Conservation (phyloP, 192 early-diverging fungal species). For the Diversispora eburnea region DNA sequence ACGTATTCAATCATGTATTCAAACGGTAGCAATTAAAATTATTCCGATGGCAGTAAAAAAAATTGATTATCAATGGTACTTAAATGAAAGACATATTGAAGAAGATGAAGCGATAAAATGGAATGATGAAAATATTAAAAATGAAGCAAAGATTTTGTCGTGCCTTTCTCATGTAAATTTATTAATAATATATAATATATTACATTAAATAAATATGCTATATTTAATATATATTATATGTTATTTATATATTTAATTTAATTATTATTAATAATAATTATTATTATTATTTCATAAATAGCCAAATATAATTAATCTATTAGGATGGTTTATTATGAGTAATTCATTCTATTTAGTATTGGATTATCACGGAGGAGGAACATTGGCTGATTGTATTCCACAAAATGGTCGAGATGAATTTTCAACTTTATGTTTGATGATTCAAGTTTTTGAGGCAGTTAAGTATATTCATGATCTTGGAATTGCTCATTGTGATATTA, state of each 20-base stretch:
- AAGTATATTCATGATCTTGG: background rate
- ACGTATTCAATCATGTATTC: background rate
- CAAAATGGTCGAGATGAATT: background rate
- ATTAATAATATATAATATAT: background rate
- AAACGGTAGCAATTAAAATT: background rate
- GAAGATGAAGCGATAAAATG: background rate
- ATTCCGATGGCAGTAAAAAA: background rate
- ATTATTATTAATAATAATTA: background rate
- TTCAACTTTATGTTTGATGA: background rate
- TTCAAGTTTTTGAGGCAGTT: background rate
- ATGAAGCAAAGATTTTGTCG: background rate
- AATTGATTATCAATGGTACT: background rate
- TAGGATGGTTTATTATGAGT: background rate
- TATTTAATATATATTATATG: background rate
- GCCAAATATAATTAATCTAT: background rate
- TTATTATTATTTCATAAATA: background rate
- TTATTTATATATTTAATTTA: background rate
- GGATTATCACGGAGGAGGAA: background rate
- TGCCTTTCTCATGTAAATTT: background rate
- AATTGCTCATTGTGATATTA: background rate
- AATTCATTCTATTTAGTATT: background rate
- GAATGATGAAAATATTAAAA: background rate
- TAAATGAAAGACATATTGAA: background rate
- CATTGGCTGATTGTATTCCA: background rate
- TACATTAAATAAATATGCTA: background rate